Evolutionary conservation across 2,329 filamentous ascomycete species (phyloP).

Genomic region (Fusarium sp.): DNA sequence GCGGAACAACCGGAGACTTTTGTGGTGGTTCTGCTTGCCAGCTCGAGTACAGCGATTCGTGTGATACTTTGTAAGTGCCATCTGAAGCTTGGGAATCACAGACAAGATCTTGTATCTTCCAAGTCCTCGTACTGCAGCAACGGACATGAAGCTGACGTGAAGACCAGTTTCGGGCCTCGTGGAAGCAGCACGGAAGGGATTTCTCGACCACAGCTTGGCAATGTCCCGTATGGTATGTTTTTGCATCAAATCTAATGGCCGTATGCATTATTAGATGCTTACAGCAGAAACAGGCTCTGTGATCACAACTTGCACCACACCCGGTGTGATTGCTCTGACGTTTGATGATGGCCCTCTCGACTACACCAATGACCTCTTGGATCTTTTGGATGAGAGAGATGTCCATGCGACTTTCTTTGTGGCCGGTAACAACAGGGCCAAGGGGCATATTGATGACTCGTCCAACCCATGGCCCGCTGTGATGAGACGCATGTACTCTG

Average conservation of each 20-base stretch:
- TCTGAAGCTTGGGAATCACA: neutral
- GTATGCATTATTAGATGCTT: constrained; percentile 21
- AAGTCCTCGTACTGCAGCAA: neutral
- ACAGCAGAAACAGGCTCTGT: constrained; percentile 41
- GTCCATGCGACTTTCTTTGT: constrained; percentile 55
- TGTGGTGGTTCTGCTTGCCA: constrained; percentile 52
- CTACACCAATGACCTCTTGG: constrained; percentile 54
- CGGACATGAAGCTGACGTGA: constrained; percentile 17
- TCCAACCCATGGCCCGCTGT: constrained; percentile 48
- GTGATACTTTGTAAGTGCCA: constrained; percentile 53
- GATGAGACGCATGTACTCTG: constrained; percentile 52
- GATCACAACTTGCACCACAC: constrained; percentile 49
- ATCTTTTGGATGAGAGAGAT: constrained; percentile 45
- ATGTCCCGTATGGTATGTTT: constrained; percentile 51
- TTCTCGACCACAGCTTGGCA: constrained; percentile 45
- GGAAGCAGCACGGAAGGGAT: constrained; percentile 46
- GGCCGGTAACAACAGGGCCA: constrained; percentile 53
- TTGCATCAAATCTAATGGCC: neutral
- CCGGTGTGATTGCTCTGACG: constrained; percentile 54
- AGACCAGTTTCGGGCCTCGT: constrained; percentile 44
- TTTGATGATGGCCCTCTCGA: constrained; percentile 58
- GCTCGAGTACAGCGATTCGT: constrained; percentile 51
- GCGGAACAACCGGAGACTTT: constrained; percentile 48
- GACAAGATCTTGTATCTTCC: neutral
- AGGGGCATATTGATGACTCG: constrained; percentile 53